phyloP scores from a whole-genome alignment of 768 basidiomycete species.

The Hemileccinum impolitum region DNA sequence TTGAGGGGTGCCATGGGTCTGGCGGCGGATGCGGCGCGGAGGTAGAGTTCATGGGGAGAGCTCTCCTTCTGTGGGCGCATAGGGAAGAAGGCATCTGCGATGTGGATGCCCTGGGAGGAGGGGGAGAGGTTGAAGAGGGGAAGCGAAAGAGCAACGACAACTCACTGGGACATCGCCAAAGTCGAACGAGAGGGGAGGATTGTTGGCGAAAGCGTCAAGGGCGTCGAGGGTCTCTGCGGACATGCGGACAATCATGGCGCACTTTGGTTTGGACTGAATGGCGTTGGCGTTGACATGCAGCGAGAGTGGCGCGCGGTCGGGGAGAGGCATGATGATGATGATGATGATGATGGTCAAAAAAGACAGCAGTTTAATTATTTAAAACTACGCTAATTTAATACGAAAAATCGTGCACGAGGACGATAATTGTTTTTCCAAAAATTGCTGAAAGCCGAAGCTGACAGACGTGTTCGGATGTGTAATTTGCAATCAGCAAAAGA shows the following conservation, averaged over 20 bases:
- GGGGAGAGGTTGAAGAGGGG: not conserved
- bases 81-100: slow-evolving; percentile 62
- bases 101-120: slow-evolving; percentile 53
- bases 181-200: slow-evolving; percentile 53
- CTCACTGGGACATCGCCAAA: slow-evolving; percentile 62
- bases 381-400: too few relatives aligned
- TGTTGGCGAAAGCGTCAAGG: slow-evolving; percentile 46
- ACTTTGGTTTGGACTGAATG: slow-evolving; percentile 58
- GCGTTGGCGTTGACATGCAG: slow-evolving; percentile 56
- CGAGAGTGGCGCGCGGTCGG: slow-evolving; percentile 48
- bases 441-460: slow-evolving; percentile 87
- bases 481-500: slow-evolving; percentile 97
- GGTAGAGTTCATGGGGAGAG: slow-evolving; percentile 67
- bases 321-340: slow-evolving; percentile 58
- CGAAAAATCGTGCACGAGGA: not conserved
- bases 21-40: slow-evolving; percentile 54
- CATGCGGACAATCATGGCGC: slow-evolving; percentile 74
- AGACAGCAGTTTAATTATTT: too few relatives aligned
- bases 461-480: slow-evolving; percentile 94
- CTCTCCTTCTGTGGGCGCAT: slow-evolving; percentile 54
- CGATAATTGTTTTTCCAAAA: slow-evolving; percentile 58
- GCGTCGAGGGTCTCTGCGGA: slow-evolving; percentile 70
- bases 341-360: too few relatives aligned
- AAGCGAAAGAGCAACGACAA: not conserved
- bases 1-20: slow-evolving; percentile 67